Conservation (phyloP, 208 protist genomes). For the Porcisia deanei region DNA sequence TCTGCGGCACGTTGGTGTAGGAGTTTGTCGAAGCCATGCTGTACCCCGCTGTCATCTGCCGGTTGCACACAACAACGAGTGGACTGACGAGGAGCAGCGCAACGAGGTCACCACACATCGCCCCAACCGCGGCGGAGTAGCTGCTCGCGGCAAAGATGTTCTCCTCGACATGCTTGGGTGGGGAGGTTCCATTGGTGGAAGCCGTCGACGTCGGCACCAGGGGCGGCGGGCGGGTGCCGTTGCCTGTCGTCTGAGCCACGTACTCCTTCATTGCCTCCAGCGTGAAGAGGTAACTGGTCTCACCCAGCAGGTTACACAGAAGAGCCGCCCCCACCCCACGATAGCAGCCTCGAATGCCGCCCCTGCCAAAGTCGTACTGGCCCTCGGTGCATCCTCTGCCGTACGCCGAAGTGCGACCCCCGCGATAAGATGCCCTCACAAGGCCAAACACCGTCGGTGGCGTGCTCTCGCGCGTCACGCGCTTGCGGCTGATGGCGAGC, state of each 20-base stretch:
- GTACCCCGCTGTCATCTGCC: slow-evolving; percentile 85
- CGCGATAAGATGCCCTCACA: slow-evolving; percentile 53
- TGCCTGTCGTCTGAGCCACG: slow-evolving; percentile 18
- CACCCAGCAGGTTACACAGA: slow-evolving; percentile 70
- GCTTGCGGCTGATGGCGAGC: slow-evolving; percentile 78
- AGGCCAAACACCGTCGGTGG: slow-evolving; percentile 52
- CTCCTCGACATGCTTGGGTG: background rate
- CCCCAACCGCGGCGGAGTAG: slow-evolving; percentile 53
- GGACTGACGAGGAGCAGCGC: slow-evolving; percentile 69
- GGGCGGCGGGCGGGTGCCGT: no score
- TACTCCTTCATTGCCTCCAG: slow-evolving; percentile 74
- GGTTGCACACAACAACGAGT: slow-evolving; percentile 67
- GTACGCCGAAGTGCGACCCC: slow-evolving; percentile 39
- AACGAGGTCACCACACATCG: slow-evolving; percentile 73
- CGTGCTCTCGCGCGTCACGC: slow-evolving; percentile 60
- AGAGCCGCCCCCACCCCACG: slow-evolving; percentile 74
- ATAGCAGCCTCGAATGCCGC: slow-evolving; percentile 69
- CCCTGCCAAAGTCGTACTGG: slow-evolving; percentile 40
- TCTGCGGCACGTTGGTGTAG: slow-evolving; percentile 47
- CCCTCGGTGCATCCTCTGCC: slow-evolving; percentile 4
- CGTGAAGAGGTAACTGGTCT: slow-evolving; percentile 75
- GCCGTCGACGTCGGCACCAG: background rate
- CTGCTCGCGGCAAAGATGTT: slow-evolving; percentile 36
- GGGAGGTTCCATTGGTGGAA: background rate
- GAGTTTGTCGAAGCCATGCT: slow-evolving; percentile 59